Percentiles rank a stretch among this genome's conserved stretches.
Conservation (phyloP, 305 asterid species). For the Fraxinus sp. region DNA sequence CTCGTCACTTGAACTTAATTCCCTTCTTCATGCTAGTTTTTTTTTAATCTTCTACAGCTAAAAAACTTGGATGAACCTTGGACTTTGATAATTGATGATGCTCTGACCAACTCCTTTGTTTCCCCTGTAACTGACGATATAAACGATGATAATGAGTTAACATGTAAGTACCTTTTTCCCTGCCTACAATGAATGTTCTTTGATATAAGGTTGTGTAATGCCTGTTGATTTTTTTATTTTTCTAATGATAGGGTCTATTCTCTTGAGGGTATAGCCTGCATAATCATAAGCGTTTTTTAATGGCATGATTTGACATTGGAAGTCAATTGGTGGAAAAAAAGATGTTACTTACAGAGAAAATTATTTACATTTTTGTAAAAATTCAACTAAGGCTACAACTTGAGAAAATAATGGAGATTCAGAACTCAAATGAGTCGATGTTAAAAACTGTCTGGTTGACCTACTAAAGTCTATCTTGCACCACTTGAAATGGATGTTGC, state of each 20-base stretch:
- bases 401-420: not conserved
- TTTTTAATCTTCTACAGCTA: slow-evolving; percentile 41
- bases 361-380: not conserved
- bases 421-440: not conserved
- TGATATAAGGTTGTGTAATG: not conserved
- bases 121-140: slow-evolving; percentile 82
- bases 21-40: not conserved
- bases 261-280: not conserved
- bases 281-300: not conserved
- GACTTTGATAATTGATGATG: slow-evolving; percentile 86
- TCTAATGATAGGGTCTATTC: not conserved
- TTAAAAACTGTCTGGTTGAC: not conserved
- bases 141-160: slow-evolving; percentile 65
- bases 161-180: slow-evolving; percentile 49
- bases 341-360: not conserved
- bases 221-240: not conserved
- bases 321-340: not conserved
- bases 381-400: not conserved
- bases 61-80: slow-evolving; percentile 74
- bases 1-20: not conserved
- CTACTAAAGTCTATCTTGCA: not conserved
- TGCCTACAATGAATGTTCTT: not conserved
- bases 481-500: not conserved
- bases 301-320: not conserved
- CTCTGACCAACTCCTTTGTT: slow-evolving; percentile 79